Base-by-base conservation (phyloP, 2,329 filamentous ascomycete species). In the Phialophora tarda region DNA sequence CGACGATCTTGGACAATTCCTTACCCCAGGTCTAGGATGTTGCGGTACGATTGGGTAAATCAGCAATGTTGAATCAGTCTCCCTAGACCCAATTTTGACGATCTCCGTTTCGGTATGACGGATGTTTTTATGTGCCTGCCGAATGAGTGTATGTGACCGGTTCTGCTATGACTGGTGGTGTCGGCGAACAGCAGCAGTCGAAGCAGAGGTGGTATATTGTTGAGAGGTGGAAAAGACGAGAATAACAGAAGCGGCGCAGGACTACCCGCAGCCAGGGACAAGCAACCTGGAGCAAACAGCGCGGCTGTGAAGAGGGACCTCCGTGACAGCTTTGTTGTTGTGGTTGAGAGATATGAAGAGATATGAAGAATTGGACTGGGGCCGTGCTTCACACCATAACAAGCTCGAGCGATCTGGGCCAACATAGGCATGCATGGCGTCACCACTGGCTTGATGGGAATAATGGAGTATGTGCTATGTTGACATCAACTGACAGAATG, bases 301-400 rank as follows among this genome's bases (percentile, higher is more conserved):
- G 38, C 17, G 38, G 38, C 14, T 44, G 38, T 44, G 38, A 21
- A n/a, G 38, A n/a, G 38, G 6, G 17, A 44, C 17, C 38, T 17
- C 17, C 26, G 10, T 11, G 44, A 28, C 57, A 28, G 57, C 24
- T 59, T 30, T 28, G 41, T 34, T 61, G 59, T 55, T 55, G 24
- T 21, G 10, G 21, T 32, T 10, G 48, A 10, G 7, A 38, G 48
- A 30, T 53, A 26, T 61, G 59, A 26, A 10, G 7, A 38, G 48
- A 30, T 53, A 26, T 61, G 59, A 26, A 21, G 56, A 32, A 53
- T 30, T 53, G 30, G 48, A 53, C 59, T 14, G 41, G 59, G 59
- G 30, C 59, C 59, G 59, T 61, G 59, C 59, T 21, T 30, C 59
- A 61, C 47, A 61, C 28, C 59, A 61, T 41, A 51, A 53, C 26